These are phyloP conservation scores for Gliomastix tumulicola DNA, from an alignment of 2,329 filamentous ascomycete species.

Conservation along the genomic window DNA sequence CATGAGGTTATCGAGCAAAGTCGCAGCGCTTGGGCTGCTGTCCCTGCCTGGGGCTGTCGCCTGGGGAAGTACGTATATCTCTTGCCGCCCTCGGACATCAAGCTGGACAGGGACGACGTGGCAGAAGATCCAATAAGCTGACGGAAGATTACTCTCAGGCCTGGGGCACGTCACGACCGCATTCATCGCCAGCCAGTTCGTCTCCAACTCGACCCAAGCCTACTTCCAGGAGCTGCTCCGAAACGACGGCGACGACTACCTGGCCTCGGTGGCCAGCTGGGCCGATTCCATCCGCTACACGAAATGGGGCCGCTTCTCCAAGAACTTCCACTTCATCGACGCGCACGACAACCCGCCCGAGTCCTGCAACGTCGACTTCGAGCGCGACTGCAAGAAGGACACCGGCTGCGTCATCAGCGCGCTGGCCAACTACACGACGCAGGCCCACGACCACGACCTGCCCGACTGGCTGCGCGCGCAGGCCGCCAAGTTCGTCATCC, in stretches of 20 bases:
- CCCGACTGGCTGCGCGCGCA: constrained; percentile 40
- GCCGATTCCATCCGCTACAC: constrained; percentile 61
- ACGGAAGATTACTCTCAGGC: constrained; percentile 24
- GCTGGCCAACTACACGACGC: constrained; percentile 53
- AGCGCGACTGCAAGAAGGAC: constrained; percentile 55
- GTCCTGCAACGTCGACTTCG: constrained; percentile 48
- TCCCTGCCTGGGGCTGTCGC: constrained; percentile 25
- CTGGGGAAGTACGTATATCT: constrained; percentile 34
- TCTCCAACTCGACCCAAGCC: constrained; percentile 44
- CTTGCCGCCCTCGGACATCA: not conserved
- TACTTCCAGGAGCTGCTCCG: constrained; percentile 52
- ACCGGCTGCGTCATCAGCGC: constrained; percentile 57
- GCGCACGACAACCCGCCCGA: constrained; percentile 55
- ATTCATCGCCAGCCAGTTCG: constrained; percentile 54
- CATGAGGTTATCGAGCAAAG: constrained; percentile 23
- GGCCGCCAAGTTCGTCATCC: constrained; percentile 59
- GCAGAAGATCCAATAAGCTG: no score
- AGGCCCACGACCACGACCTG: constrained; percentile 39
- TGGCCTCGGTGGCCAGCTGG: constrained; percentile 60
- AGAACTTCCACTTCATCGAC: constrained; percentile 63
- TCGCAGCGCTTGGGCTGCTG: constrained; percentile 21
- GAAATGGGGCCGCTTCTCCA: constrained; percentile 53
- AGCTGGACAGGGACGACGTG: not conserved
- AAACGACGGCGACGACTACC: constrained; percentile 47
- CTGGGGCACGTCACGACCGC: constrained; percentile 61